phyloP scores from a whole-genome alignment of 1,139 yeast genomes.

The Scheffersomyces quercinus region DNA sequence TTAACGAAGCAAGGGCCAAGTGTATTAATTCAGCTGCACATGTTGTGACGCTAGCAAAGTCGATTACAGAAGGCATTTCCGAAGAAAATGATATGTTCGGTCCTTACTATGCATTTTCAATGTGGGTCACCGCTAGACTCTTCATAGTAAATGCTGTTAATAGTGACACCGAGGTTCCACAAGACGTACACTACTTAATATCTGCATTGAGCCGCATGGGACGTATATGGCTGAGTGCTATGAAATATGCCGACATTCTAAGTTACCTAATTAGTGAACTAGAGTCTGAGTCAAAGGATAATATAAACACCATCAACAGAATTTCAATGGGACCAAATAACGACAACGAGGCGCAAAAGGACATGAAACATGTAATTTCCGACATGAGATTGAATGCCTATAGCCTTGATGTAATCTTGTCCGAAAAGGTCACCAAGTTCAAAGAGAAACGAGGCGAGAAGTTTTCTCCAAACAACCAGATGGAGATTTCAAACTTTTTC shows the following conservation, averaged over 20 bases:
- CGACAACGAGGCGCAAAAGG: not conserved
- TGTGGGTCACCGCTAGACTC: conserved; percentile 1
- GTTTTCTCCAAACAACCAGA: not conserved
- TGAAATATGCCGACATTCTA: conserved; percentile 1
- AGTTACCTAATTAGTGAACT: not conserved
- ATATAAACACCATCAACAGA: not conserved
- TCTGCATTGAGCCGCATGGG: not conserved
- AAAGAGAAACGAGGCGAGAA: not conserved
- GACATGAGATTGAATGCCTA: conserved; percentile 3
- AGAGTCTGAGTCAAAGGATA: not conserved
- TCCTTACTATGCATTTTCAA: conserved; percentile 1
- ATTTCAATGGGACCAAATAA: not conserved
- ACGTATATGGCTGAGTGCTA: not conserved
- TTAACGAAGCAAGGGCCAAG: not conserved
- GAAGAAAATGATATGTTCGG: not conserved
- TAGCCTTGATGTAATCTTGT: conserved; percentile 1
- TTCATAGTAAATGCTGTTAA: conserved; percentile 1
- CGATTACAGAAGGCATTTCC: not conserved
- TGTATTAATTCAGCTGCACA: conserved; percentile 1
- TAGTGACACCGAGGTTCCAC: not conserved
- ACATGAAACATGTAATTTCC: not conserved
- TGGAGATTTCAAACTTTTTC: not conserved
- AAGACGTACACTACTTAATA: not conserved
- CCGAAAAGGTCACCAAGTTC: conserved; percentile 1
- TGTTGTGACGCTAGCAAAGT: not conserved